These are phyloP conservation scores for Oryza australiensis DNA, from an alignment of 176 grass and related monocot species.

Conservation along the genomic window DNA sequence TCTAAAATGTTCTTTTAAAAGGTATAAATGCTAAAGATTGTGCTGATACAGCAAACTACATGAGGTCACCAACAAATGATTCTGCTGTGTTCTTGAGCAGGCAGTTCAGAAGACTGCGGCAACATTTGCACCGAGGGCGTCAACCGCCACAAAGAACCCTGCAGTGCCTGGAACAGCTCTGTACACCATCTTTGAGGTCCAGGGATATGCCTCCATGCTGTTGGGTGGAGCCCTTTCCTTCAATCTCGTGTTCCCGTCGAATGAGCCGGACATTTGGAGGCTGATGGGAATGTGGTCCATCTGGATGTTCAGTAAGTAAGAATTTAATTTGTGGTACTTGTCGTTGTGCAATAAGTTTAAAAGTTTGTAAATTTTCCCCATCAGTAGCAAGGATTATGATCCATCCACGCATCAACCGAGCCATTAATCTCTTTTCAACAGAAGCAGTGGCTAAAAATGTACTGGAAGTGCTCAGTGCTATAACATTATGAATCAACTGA, in stretches of 20 bases:
- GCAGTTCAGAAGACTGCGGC: conserved; percentile 91
- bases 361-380: background rate
- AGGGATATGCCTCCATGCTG: conserved; percentile 84
- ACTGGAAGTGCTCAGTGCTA: background rate
- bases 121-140: conserved; percentile 92
- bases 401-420: background rate
- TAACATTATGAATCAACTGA: background rate
- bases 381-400: background rate
- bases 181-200: conserved; percentile 88
- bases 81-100: conserved; percentile 41
- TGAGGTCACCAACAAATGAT: background rate
- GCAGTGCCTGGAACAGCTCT: conserved; percentile 74
- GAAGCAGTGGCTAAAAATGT: background rate
- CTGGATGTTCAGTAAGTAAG: conserved; percentile 99
- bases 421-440: background rate
- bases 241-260: conserved; percentile 89
- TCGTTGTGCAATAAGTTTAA: background rate
- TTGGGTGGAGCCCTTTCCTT: conserved; percentile 92
- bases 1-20: background rate
- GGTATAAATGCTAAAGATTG: background rate
- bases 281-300: conserved; percentile 99
- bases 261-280: conserved; percentile 84
- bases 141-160: conserved; percentile 84
- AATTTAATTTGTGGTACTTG: background rate
- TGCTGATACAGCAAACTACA: background rate